These are phyloP conservation scores for Rutstroemia sp. DNA, from an alignment of 2,329 filamentous ascomycete genomes.

Conservation along the genomic window DNA sequence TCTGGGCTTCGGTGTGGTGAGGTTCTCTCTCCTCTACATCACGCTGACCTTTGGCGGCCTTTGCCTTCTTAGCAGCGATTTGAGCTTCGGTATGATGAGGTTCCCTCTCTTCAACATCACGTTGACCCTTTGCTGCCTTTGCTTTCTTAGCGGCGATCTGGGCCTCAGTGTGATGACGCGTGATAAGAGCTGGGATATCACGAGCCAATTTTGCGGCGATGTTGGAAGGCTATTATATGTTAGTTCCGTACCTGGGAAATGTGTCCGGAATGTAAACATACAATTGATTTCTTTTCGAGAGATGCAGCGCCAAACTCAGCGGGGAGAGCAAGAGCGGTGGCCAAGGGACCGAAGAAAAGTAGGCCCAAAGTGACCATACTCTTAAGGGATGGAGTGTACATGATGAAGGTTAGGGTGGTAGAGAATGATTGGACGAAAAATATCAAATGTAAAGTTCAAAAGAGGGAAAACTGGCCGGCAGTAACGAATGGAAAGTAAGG, in stretches of 20 bases:
- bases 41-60: constrained; percentile 5
- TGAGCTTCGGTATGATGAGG: constrained; percentile 17
- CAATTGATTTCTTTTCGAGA: constrained; percentile 14
- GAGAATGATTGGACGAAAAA: constrained; percentile 17
- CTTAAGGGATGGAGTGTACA: constrained; percentile 25
- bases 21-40: constrained; percentile 12
- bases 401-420: constrained; percentile 14
- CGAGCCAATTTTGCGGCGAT: not conserved
- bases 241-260: not conserved
- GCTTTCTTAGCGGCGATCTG: constrained; percentile 18
- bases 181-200: constrained; percentile 4
- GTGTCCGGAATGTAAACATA: not conserved
- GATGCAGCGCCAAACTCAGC: not conserved
- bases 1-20: constrained; percentile 18
- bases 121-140: constrained; percentile 5
- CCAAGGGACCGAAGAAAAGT: constrained; percentile 22
- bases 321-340: constrained; percentile 17
- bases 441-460: constrained; percentile 9
- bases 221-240: not conserved
- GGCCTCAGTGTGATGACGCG: constrained; percentile 12
- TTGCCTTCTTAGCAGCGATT: constrained; percentile 18
- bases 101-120: constrained; percentile 8
- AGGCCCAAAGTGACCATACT: constrained; percentile 23
- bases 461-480: not conserved
- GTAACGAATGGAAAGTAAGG: not conserved